phyloP scores from a whole-genome alignment of 2,329 filamentous ascomycete species.

The Pyricularia grisea region DNA sequence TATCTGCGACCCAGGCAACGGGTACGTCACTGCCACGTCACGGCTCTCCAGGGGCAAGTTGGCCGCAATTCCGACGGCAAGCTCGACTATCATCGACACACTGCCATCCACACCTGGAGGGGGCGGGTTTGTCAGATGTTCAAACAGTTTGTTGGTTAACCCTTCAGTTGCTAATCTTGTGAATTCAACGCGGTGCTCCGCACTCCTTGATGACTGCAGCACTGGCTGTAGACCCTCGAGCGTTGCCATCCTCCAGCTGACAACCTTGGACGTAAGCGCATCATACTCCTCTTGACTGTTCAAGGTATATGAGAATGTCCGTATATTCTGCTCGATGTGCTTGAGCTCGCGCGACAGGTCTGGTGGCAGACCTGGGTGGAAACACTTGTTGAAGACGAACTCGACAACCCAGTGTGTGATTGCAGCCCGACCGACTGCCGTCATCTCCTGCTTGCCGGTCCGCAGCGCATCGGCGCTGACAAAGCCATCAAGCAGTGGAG shows the following conservation, averaged over 20 bases:
- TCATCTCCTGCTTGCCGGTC: slow-evolving; percentile 96
- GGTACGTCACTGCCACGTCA: slow-evolving; percentile 82
- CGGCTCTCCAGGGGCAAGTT: slow-evolving; percentile 86
- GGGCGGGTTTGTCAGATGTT: slow-evolving; percentile 66
- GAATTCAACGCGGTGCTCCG: slow-evolving; percentile 57
- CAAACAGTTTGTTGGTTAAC: slow-evolving; percentile 59
- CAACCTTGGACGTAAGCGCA: slow-evolving; percentile 74
- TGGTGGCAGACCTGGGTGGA: slow-evolving; percentile 80
- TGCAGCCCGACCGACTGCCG: slow-evolving; percentile 79
- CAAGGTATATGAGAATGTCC: slow-evolving; percentile 62
- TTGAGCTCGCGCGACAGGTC: slow-evolving; percentile 72
- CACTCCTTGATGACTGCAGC: slow-evolving; percentile 55
- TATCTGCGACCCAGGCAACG: slow-evolving; percentile 64
- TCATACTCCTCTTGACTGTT: slow-evolving; percentile 82
- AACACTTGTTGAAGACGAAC: slow-evolving; percentile 83
- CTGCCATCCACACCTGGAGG: slow-evolving; percentile 79
- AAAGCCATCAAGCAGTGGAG: slow-evolving; percentile 67
- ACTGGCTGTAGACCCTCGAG: slow-evolving; percentile 76
- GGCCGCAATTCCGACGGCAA: slow-evolving; percentile 75
- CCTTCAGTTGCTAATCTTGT: slow-evolving; percentile 60
- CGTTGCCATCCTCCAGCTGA: slow-evolving; percentile 89
- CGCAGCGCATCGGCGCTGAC: slow-evolving; percentile 80
- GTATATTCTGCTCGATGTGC: slow-evolving; percentile 78
- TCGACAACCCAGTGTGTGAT: slow-evolving; percentile 87
- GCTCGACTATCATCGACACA: slow-evolving; percentile 84